Conservation (phyloP, 169 alveolate species). For the Babesia ovata region DNA sequence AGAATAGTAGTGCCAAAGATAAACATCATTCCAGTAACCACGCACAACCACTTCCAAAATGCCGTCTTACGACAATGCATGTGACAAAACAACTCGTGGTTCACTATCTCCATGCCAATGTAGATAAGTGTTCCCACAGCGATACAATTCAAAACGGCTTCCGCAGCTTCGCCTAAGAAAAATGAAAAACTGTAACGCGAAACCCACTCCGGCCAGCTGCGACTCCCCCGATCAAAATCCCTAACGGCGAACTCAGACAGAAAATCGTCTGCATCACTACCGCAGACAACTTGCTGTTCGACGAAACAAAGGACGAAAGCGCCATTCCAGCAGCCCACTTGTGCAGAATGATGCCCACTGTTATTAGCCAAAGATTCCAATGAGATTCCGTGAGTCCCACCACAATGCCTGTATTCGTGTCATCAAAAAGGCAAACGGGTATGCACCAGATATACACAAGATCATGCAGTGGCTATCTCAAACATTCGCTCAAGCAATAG, state of each 20-base stretch:
- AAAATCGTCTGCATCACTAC: conserved; percentile 31
- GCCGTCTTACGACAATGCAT: conserved; percentile 51
- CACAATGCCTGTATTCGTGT: conserved; percentile 30
- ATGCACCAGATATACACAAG: too few relatives aligned
- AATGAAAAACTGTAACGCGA: neutral
- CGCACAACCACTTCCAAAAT: conserved; percentile 51
- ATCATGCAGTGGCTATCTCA: too few relatives aligned
- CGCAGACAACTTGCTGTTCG: conserved; percentile 2
- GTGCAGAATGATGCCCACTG: conserved; percentile 51
- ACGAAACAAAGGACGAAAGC: conserved; percentile 45
- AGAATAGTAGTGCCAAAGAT: conserved; percentile 30
- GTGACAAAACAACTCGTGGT: conserved; percentile 55
- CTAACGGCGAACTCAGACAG: conserved; percentile 58
- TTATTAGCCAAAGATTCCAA: conserved; percentile 53
- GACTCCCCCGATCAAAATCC: conserved; percentile 46
- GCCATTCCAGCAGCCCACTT: conserved; percentile 74
- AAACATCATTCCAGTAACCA: conserved; percentile 23
- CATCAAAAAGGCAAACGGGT: too few relatives aligned
- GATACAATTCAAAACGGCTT: conserved; percentile 38
- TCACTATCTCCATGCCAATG: conserved; percentile 55
- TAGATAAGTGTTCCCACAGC: conserved; percentile 62
- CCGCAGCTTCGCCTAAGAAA: conserved; percentile 17
- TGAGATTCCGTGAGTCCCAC: conserved; percentile 59
- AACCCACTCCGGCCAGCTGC: conserved; percentile 31
- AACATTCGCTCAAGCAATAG: too few relatives aligned